Evolutionary conservation across 805 yeast species (phyloP), one percentile per base, ranked within the genome.

Genomic region (Metschnikowia henanensis): DNA sequence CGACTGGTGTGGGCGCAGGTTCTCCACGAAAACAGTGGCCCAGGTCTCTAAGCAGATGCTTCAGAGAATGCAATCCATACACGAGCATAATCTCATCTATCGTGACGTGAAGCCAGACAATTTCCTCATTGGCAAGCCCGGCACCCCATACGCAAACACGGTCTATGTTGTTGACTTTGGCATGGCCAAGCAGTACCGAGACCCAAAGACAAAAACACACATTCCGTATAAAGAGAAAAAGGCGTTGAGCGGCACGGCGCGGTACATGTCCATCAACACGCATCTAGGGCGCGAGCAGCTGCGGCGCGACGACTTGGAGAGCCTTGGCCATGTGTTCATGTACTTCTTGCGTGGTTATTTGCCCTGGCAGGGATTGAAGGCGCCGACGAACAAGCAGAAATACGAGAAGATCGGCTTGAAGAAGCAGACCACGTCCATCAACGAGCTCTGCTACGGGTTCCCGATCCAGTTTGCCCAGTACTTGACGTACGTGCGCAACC

Each of bases 301-400:
- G 57, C 83, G 99, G 72, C 81, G 99, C 65, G 99, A 92, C 68
- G 99, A 92, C 65, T 77, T 92, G 57, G 99, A 94, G 70, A 84
- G 94, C 49, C 77, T 92, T 60, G 98, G 97, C 39, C 92, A 92
- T 62, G 97, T 92, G 41, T 76, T 94, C 57, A 87, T 92, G 56
- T 92, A 92, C 69, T 94, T 92, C 64, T 86, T 96, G 66, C 81
- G 96, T 46, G 98, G 99, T 34, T 86, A 95, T 15, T 79, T 92
- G 58, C 99, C 99, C 42, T 92, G 99, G 99, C 99, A 92, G 70
- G 99, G 99, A 4, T 78, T 92, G 59, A 90, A 90, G 68, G 99
- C 98, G 30, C 94, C 92, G 20, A 89, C 97, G 13, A 92, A 92
- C 72, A 87, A 95, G 71, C 97, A 92, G 66, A 92, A 94, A 69